Conservation (phyloP, 140 eudicot genomes). For the Anethum foeniculum region DNA sequence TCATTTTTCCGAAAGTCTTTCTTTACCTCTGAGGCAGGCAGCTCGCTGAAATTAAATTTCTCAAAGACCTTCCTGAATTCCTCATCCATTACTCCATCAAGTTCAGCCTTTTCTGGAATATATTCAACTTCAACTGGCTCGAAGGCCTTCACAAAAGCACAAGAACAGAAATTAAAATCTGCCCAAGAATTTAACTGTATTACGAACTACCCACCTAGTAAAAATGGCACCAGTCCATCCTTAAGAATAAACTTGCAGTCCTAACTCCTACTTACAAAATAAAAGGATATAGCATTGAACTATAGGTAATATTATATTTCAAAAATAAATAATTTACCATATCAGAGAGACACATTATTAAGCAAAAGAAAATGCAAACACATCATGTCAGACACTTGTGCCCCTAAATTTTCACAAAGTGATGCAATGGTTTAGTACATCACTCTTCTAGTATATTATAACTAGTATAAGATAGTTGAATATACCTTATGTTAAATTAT, state of each 20-base stretch:
- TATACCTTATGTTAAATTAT: background rate
- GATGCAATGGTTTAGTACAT: background rate
- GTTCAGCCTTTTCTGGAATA: constrained; percentile 70
- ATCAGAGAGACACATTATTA: background rate
- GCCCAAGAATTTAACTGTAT: background rate
- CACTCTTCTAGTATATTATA: background rate
- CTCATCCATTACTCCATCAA: constrained; percentile 62
- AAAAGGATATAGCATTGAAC: background rate
- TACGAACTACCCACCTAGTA: background rate
- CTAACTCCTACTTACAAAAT: background rate
- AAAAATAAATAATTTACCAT: background rate
- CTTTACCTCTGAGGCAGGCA: constrained; percentile 58
- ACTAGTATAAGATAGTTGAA: background rate
- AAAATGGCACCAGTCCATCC: background rate
- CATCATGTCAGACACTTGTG: background rate
- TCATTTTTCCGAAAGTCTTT: background rate
- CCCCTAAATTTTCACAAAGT: background rate
- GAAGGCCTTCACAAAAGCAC: constrained; percentile 26
- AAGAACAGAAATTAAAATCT: background rate
- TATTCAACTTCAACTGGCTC: constrained; percentile 83
- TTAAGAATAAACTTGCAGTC: background rate
- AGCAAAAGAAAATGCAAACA: background rate
- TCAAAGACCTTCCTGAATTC: constrained; percentile 84
- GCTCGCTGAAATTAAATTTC: constrained; percentile 61
- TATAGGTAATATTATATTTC: background rate